Conservation (phyloP, 768 basidiomycete species). For the Suillus sp. region DNA sequence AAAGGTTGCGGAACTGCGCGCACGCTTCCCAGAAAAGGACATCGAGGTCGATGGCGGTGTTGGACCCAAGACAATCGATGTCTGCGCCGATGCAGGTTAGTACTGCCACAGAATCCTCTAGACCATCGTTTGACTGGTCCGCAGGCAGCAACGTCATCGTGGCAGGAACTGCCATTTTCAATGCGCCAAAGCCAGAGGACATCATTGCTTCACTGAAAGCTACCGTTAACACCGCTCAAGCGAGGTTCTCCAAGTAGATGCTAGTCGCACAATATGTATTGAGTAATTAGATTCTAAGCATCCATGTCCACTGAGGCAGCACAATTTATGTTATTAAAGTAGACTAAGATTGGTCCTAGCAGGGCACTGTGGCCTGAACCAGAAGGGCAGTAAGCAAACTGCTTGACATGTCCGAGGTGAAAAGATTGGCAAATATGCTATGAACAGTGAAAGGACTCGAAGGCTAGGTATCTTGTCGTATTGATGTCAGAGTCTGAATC, state of each 20-base stretch:
- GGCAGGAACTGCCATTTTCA: slow-evolving; percentile 95
- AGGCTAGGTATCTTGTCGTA: slow-evolving; percentile 27
- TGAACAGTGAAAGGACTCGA: slow-evolving; percentile 28
- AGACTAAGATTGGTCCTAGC: slow-evolving; percentile 28
- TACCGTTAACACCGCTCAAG: slow-evolving; percentile 69
- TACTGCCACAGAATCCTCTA: slow-evolving; percentile 9
- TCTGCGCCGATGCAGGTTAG: slow-evolving; percentile 87
- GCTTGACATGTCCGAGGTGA: slow-evolving; percentile 21
- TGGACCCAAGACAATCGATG: slow-evolving; percentile 84
- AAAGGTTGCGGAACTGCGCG: slow-evolving; percentile 89
- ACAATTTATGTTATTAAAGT: slow-evolving; percentile 26
- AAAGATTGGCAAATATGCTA: slow-evolving; percentile 23
- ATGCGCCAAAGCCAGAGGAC: slow-evolving; percentile 70
- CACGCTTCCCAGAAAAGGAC: slow-evolving; percentile 89
- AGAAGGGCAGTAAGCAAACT: slow-evolving; percentile 19
- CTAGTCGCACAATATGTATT: not conserved
- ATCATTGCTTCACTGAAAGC: slow-evolving; percentile 77
- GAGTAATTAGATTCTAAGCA: slow-evolving; percentile 6
- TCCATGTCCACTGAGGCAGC: slow-evolving; percentile 4
- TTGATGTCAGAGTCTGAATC: slow-evolving; percentile 31
- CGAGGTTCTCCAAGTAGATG: slow-evolving; percentile 34
- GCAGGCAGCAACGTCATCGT: slow-evolving; percentile 97
- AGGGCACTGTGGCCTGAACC: slow-evolving; percentile 21
- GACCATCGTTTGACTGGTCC: slow-evolving; percentile 5
- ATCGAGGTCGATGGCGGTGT: slow-evolving; percentile 99